Base-by-base conservation (phyloP, 331 rosid genomes). In the Quercus tomentella region DNA sequence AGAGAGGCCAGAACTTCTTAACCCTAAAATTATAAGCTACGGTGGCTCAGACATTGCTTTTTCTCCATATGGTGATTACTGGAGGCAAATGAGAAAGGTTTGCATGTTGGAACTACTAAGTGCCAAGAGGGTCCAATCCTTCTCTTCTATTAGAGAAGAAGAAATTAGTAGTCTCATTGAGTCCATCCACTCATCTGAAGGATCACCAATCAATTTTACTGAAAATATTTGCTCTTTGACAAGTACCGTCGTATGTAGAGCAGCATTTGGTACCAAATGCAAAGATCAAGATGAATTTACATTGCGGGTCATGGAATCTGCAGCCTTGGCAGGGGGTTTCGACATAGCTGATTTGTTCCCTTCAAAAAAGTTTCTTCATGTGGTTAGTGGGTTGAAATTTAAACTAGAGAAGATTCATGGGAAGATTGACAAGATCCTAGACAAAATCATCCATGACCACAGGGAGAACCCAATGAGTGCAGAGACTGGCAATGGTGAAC, bases 321-420 rank as follows among this genome's bases (percentile, higher is more conserved):
- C 45, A 14, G 17, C 2, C 1, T 18, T 83, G 0, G 0, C 16
- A 0, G 84, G 56, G 20, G 89, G 77, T 4, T 73, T 83, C n/a
- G 37, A 51, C 1, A 0, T 86, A 7, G 78, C 81, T 20, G 86
- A 88, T 21, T 23, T 88, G 7, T 86, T 56, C 71, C 88, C 91
- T 58, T 88, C 86, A 0, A 30, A 54, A 6, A 67, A 17, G 14
- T 9, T 78, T 25, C 67, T 83, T 23, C 73, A 6, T 26, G 17
- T 17, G 37, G 0, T 80, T 7, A 77, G 70, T 28, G 31, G 20
- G 10, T 3, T 31, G 0, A 77, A 10, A 31, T n/a, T 3, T 2
- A 74, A 28, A 31, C 0, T 73, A 0, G 74, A 82, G 14, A 61
- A 75, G 11, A 2, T 63, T 7, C 77, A 56, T 0, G 1, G 6